Conservation (phyloP, 768 basidiomycete genomes). For the Calocybe cyanea region DNA sequence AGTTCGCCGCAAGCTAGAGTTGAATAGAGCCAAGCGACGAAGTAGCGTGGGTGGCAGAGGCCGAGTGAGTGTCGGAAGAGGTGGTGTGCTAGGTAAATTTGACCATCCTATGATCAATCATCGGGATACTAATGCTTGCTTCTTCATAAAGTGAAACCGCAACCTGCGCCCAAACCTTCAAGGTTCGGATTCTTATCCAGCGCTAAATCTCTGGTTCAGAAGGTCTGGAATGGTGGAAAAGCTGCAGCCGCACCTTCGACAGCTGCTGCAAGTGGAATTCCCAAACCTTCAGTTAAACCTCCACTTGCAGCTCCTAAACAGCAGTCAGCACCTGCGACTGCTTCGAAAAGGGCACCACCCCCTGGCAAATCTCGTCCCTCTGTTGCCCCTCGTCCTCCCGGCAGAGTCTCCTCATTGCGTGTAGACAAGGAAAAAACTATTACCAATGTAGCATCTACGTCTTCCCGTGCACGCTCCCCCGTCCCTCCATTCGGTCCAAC, state of each 20-base stretch:
- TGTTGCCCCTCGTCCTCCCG: conserved; percentile 13
- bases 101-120: background rate
- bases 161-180: conserved; percentile 37
- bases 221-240: conserved; percentile 67
- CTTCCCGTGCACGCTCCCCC: conserved; percentile 18
- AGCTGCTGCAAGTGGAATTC: conserved; percentile 17
- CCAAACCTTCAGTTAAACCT: conserved; percentile 19
- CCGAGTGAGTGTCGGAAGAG: conserved; percentile 36
- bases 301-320: conserved; percentile 11
- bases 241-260: conserved; percentile 19
- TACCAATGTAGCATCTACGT: conserved; percentile 15
- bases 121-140: conserved; percentile 5
- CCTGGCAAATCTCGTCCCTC: conserved; percentile 18
- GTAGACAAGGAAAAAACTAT: conserved; percentile 13
- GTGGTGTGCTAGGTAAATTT: conserved; percentile 37
- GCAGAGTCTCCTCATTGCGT: conserved; percentile 15
- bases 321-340: conserved; percentile 9
- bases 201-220: conserved; percentile 68
- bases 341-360: conserved; percentile 12
- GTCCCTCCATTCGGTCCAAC: conserved; percentile 17
- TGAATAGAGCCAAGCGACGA: conserved; percentile 62
- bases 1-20: conserved; percentile 60
- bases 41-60: conserved; percentile 56
- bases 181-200: conserved; percentile 70
- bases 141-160: conserved; percentile 30